Base-by-base conservation (phyloP, 768 basidiomycete genomes). In the Asterophora lycoperdoides region DNA sequence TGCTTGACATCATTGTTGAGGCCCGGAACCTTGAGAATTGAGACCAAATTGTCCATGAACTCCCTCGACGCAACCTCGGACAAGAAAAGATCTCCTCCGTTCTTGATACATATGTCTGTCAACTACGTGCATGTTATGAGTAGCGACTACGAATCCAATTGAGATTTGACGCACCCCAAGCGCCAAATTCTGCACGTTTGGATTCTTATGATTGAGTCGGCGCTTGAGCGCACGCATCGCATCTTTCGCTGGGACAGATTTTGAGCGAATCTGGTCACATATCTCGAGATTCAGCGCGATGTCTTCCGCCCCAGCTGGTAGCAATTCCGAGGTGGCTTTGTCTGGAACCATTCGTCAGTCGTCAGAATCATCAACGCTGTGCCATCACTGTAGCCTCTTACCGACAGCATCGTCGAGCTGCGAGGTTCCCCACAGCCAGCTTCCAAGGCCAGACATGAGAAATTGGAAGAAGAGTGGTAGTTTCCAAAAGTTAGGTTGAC, bases 231-330 rank as follows among this genome's bases (percentile, higher is more conserved):
- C 81, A 49, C 86, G 86, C 84, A 93, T 89, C 4, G 95, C 87
- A 52, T 87, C 83, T 68, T 87, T 88, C 14, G 94, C 84, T 14
- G 80, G 78, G 0, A 86, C 85, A 35, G 87, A 81, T 73, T 95
- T 94, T 5, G 91, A 91, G 46, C 93, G 83, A 64, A 99, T 93
- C 68, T 94, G 87, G 69, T 99, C 96, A 56, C 92, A 93, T 74
- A 97, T 91, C 65, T 97, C 93, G 51, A 99, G 87, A 60, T 88
- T 88, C 55, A 93, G 76, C 8, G 93, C 91, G 33, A 98, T 93
- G 66, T 97, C 92, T 64, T 94, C 91, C 44, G 81, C 71, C 20
- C 87, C 88, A 40, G 81, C 77, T 33, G 93, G 90, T 45, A 92
- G 69, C 19, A 92, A 75, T 65, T 93, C 91, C 3, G 92, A 93